A percentile compares a stretch with the other conserved stretches of the same genome.
phyloP scores from a whole-genome alignment of 2,329 filamentous ascomycete species.

The Leptographium flavum region DNA sequence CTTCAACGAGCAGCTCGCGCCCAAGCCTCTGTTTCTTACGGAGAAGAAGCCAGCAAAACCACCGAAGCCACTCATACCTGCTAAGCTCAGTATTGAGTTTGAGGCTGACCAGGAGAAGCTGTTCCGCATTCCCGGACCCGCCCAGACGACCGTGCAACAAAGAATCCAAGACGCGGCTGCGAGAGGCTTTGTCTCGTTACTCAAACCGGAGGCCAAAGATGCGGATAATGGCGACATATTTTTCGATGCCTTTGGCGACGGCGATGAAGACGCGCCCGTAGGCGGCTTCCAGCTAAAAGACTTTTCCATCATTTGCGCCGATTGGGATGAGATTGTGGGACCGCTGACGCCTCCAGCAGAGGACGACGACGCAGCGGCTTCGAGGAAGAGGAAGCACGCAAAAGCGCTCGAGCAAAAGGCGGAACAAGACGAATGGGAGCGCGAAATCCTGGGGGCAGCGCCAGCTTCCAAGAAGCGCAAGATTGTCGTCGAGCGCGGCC shows the following conservation, averaged over 20 bases:
- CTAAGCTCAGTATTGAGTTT: conserved; percentile 78
- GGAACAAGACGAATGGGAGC: conserved; percentile 51
- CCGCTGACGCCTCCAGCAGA: conserved; percentile 20
- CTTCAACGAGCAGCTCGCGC: conserved; percentile 72
- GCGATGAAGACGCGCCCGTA: conserved; percentile 47
- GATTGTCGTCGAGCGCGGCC: conserved; percentile 34
- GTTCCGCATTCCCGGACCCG: conserved; percentile 60
- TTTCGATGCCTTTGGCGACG: conserved; percentile 16
- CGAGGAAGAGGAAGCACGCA: conserved; percentile 24
- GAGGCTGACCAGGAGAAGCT: conserved; percentile 73
- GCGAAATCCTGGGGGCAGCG: conserved; percentile 34
- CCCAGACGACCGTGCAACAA: conserved; percentile 36
- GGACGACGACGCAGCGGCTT: conserved; percentile 10
- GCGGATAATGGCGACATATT: conserved; percentile 31
- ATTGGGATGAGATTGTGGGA: conserved; percentile 60
- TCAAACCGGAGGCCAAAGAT: conserved; percentile 23
- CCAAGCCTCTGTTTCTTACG: conserved; percentile 63
- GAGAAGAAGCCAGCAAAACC: conserved; percentile 67
- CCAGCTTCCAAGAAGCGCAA: conserved; percentile 47
- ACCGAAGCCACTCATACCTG: conserved; percentile 69
- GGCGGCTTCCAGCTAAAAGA: conserved; percentile 68
- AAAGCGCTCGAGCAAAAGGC: conserved; percentile 18
- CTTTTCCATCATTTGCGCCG: conserved; percentile 70
- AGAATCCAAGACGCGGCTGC: conserved; percentile 37
- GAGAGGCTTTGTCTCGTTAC: conserved; percentile 30